phyloP scores from a whole-genome alignment of 768 basidiomycete species.

The Vararia minispora region DNA sequence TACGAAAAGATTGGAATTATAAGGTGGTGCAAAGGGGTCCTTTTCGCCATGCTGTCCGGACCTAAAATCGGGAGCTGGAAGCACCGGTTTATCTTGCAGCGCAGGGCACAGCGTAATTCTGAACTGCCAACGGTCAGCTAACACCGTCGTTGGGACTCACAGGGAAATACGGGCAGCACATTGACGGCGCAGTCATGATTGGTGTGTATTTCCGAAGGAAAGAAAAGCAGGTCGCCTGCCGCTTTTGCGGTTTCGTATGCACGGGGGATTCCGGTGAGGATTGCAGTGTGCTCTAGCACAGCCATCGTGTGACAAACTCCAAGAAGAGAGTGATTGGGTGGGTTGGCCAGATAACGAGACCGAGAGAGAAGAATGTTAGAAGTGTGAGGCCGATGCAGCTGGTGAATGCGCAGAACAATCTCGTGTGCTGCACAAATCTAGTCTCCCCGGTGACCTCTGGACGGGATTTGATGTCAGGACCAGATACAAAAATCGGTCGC shows the following conservation, averaged over 20 bases:
- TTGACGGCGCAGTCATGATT: constrained; percentile 54
- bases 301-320: constrained; percentile 5
- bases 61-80: constrained; percentile 34
- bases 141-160: constrained; percentile 2
- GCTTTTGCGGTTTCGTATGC: constrained; percentile 46
- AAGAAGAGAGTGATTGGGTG: too few relatives aligned
- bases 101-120: constrained; percentile 81
- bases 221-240: constrained; percentile 65
- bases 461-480: too few relatives aligned
- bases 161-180: constrained; percentile 28
- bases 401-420: too few relatives aligned
- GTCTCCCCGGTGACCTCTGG: too few relatives aligned
- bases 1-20: constrained; percentile 61
- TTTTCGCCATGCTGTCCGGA: constrained; percentile 19
- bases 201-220: constrained; percentile 56
- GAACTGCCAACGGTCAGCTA: constrained; percentile 46
- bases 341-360: too few relatives aligned
- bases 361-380: too few relatives aligned
- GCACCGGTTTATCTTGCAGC: constrained; percentile 62
- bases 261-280: constrained; percentile 43
- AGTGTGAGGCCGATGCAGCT: too few relatives aligned
- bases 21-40: constrained; percentile 85
- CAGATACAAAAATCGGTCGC: too few relatives aligned
- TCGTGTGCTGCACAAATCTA: too few relatives aligned
- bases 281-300: constrained; percentile 12